Evolutionary conservation across 805 yeast genomes (phyloP).

Genomic region (Candida piceae): DNA sequence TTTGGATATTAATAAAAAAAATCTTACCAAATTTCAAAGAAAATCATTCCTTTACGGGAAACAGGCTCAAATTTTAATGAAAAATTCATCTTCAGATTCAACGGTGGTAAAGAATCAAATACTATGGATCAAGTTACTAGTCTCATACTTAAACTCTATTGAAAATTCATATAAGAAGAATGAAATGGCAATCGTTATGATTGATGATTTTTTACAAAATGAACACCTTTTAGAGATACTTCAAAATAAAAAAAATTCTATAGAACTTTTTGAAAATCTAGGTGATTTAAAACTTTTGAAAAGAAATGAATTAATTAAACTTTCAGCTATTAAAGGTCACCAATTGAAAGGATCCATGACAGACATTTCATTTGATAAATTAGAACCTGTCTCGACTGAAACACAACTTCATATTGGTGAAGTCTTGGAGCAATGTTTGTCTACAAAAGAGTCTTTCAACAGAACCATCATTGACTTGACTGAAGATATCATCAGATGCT

Average conservation of each 20-base stretch:
- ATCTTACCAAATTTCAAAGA: conserved; percentile 15
- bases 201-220: conserved; percentile 36
- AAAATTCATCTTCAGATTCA: conserved; percentile 24
- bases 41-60: conserved; percentile 18
- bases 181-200: conserved; percentile 38
- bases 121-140: conserved; percentile 27
- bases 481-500: conserved; percentile 48
- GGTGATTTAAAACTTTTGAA: conserved; percentile 48
- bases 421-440: conserved; percentile 23
- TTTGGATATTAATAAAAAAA: conserved; percentile 1
- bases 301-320: conserved; percentile 36
- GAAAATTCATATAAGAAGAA: conserved; percentile 24
- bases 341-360: conserved; percentile 28
- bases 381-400: background rate
- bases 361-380: conserved; percentile 11
- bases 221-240: too few relatives aligned
- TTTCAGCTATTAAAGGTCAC: conserved; percentile 30
- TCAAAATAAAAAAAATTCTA: too few relatives aligned
- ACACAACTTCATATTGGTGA: background rate
- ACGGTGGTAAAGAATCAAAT: conserved; percentile 26
- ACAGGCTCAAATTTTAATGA: conserved; percentile 19
- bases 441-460: conserved; percentile 32
- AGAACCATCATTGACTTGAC: conserved; percentile 48
- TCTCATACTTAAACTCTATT: conserved; percentile 19
- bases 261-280: conserved; percentile 32